phyloP scores from a whole-genome alignment of 1,139 yeast genomes.

The Scheffersomyces quercinus region DNA sequence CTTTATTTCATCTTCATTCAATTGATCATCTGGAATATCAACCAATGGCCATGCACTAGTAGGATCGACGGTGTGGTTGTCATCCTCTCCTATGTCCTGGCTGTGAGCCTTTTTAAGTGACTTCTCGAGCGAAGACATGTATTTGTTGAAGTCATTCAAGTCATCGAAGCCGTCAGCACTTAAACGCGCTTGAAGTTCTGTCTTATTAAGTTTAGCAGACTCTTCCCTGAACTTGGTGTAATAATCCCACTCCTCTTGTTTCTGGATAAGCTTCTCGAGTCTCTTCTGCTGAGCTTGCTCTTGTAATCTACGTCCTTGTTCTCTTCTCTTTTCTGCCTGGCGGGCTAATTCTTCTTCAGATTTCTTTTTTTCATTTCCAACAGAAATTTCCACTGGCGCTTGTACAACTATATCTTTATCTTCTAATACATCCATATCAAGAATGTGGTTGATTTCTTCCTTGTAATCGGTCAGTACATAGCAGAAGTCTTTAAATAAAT shows the following conservation, averaged over 20 bases:
- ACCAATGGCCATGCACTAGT: conserved; percentile 69
- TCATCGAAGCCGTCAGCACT: conserved; percentile 79
- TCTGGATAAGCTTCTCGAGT: conserved; percentile 73
- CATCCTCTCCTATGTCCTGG: conserved; percentile 40
- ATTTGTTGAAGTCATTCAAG: conserved; percentile 68
- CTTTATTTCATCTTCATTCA: conserved; percentile 75
- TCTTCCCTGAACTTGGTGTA: conserved; percentile 59
- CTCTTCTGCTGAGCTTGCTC: conserved; percentile 90
- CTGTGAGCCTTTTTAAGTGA: conserved; percentile 72
- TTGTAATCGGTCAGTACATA: conserved; percentile 72
- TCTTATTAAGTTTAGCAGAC: conserved; percentile 47
- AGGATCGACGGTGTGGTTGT: conserved; percentile 52
- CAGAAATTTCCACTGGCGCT: conserved; percentile 63
- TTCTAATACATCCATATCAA: conserved; percentile 67
- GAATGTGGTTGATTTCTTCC: conserved; percentile 55
- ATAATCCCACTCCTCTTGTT: conserved; percentile 78
- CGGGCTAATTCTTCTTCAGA: conserved; percentile 78
- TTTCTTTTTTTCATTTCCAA: conserved; percentile 62
- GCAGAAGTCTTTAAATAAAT: conserved; percentile 73
- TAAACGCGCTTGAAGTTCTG: conserved; percentile 47
- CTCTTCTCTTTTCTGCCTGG: conserved; percentile 79
- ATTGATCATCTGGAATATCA: conserved; percentile 80
- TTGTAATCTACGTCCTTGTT: conserved; percentile 85
- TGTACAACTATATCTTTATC: conserved; percentile 73
- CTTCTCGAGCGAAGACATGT: conserved; percentile 64